Evolutionary conservation across 257 asterid genomes (phyloP).

Genomic region (Linaria vulgaris): DNA sequence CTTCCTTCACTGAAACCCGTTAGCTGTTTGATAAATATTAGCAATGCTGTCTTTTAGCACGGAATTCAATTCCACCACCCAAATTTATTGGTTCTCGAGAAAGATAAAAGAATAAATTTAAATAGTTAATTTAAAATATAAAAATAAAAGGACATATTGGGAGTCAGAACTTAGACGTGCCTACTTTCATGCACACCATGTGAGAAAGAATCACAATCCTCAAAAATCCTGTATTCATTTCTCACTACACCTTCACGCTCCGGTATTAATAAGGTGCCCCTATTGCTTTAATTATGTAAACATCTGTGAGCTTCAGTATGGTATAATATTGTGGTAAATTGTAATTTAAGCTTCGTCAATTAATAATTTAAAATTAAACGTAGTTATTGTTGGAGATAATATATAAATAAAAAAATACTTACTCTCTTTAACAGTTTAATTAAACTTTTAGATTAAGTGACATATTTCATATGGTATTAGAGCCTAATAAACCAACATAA

Average conservation of each 20-base stretch:
- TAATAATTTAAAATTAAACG: no score
- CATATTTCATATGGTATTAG: no score
- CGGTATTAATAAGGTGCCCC: slow-evolving; percentile 3
- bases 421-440: no score
- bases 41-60: slow-evolving; percentile 51
- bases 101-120: slow-evolving; percentile 22
- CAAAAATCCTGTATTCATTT: slow-evolving; percentile 8
- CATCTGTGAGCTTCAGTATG: no score
- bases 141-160: slow-evolving; percentile 5
- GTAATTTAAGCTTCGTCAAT: no score
- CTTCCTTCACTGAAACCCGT: slow-evolving; percentile 23
- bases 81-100: slow-evolving; percentile 41
- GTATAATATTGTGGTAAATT: no score
- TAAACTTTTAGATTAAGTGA: no score
- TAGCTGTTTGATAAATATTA: slow-evolving; percentile 21
- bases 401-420: no score
- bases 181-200: slow-evolving; percentile 74
- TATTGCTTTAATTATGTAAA: no score
- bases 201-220: slow-evolving; percentile 48
- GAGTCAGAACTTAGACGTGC: slow-evolving; percentile 48
- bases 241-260: not conserved
- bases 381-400: no score
- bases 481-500: no score
- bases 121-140: not conserved
- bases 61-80: slow-evolving; percentile 55